Percentiles rank a stretch among this genome's conserved stretches.
Evolutionary conservation across 129 eudicot species (phyloP).

Genomic region (Chrysanthemum seticuspe): DNA sequence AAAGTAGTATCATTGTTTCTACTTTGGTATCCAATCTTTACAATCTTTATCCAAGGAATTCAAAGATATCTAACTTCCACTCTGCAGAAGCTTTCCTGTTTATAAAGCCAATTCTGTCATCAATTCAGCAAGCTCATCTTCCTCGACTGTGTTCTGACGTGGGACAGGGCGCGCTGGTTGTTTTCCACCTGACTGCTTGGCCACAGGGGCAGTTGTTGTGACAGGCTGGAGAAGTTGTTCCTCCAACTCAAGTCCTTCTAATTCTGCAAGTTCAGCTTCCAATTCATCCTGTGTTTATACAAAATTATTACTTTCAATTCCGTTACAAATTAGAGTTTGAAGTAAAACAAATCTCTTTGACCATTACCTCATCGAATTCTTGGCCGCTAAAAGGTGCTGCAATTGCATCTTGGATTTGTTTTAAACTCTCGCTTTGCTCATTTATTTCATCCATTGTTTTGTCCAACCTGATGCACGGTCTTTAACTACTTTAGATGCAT

Average conservation of each 20-base stretch:
- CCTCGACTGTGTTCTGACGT: slow-evolving; percentile 40
- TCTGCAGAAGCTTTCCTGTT: background rate
- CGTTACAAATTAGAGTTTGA: background rate
- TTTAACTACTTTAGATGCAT: too few relatives aligned
- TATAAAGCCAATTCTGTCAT: slow-evolving; percentile 51
- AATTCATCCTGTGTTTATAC: slow-evolving; percentile 29
- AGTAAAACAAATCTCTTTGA: slow-evolving; percentile 7
- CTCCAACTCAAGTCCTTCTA: slow-evolving; percentile 33
- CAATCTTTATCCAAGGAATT: background rate
- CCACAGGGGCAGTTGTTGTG: slow-evolving; percentile 16
- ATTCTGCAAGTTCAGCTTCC: slow-evolving; percentile 42
- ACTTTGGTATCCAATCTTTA: background rate
- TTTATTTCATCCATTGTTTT: slow-evolving; percentile 54
- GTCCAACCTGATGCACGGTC: slow-evolving; percentile 11
- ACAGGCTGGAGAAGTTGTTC: slow-evolving; percentile 32
- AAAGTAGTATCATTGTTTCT: background rate
- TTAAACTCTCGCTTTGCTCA: slow-evolving; percentile 49
- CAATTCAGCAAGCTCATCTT: slow-evolving; percentile 55
- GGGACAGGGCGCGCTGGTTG: slow-evolving; percentile 37
- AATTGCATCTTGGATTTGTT: slow-evolving; percentile 55
- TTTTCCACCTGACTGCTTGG: background rate
- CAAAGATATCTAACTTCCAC: background rate
- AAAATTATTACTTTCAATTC: background rate
- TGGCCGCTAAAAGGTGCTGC: slow-evolving; percentile 52
- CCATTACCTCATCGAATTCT: slow-evolving; percentile 48